phyloP scores from a whole-genome alignment of 495 filamentous ascomycete species.

The Trichoderma gamsii region DNA sequence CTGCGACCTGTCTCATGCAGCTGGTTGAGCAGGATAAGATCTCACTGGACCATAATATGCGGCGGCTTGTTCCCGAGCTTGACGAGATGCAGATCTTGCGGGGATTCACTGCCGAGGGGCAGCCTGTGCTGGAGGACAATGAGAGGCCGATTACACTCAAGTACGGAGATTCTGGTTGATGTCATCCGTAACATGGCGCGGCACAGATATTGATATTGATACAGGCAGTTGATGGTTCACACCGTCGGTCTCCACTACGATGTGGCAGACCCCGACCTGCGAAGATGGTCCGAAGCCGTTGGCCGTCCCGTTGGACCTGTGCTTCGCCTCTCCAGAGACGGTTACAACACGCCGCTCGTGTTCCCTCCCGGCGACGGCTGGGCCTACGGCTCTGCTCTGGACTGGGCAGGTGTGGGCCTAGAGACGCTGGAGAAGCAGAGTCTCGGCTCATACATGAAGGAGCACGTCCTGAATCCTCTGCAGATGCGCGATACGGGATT shows the following conservation, averaged over 20 bases:
- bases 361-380: slow-evolving; percentile 29
- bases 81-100: slow-evolving; percentile 21
- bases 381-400: slow-evolving; percentile 27
- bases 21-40: slow-evolving; percentile 23
- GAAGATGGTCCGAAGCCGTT: slow-evolving; percentile 22
- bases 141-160: slow-evolving; percentile 24
- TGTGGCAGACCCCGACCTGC: slow-evolving; percentile 23
- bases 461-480: slow-evolving; percentile 23
- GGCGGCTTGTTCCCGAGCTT: slow-evolving; percentile 24
- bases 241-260: slow-evolving; percentile 27
- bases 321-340: slow-evolving; percentile 22
- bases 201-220: too few species aligned
- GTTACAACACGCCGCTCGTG: slow-evolving; percentile 27
- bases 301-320: slow-evolving; percentile 20
- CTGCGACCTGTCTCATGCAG: slow-evolving; percentile 23
- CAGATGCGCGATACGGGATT: slow-evolving; percentile 25
- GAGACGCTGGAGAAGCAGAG: slow-evolving; percentile 22
- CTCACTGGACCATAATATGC: slow-evolving; percentile 24
- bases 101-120: slow-evolving; percentile 22
- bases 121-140: slow-evolving; percentile 28
- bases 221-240: slow-evolving; percentile 30
- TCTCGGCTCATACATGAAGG: slow-evolving; percentile 25
- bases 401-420: slow-evolving; percentile 30
- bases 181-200: too few species aligned
- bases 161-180: slow-evolving; percentile 4